Conservation (phyloP, 2,329 filamentous ascomycete genomes). For the Aspergillus quadricinctus region DNA sequence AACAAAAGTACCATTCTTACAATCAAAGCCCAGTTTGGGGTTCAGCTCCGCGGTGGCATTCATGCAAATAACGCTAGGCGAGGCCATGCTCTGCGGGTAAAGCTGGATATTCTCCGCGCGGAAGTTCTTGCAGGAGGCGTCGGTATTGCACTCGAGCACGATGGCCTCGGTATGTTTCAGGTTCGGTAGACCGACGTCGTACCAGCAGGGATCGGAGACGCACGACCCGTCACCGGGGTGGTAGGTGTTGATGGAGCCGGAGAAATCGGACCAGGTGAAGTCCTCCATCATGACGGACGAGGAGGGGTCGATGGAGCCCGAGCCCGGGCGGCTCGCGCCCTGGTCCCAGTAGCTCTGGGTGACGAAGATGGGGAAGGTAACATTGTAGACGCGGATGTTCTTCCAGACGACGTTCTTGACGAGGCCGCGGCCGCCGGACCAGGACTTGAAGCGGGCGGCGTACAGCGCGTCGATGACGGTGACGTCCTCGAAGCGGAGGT, state of each 20-base stretch:
- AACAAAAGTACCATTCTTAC: conserved; percentile 31
- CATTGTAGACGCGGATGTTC: conserved; percentile 42
- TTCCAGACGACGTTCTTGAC: conserved; percentile 43
- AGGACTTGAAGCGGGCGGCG: conserved; percentile 43
- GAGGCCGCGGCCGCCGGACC: conserved; percentile 40
- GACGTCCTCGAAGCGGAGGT: conserved; percentile 42
- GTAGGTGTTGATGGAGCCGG: conserved; percentile 40
- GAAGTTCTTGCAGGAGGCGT: conserved; percentile 37
- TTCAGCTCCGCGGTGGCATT: conserved; percentile 32
- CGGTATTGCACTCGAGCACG: conserved; percentile 41
- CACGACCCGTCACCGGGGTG: conserved; percentile 44
- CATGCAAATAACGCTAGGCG: conserved; percentile 32
- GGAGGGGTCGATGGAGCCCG: conserved; percentile 30
- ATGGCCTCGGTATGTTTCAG: conserved; percentile 40
- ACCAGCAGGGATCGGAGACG: conserved; percentile 43
- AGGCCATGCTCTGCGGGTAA: conserved; percentile 26
- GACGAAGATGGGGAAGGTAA: conserved; percentile 46
- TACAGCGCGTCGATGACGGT: conserved; percentile 41
- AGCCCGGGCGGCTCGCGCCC: too few species aligned
- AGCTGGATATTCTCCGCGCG: conserved; percentile 29
- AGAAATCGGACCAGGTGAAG: conserved; percentile 41
- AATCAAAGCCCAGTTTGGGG: conserved; percentile 32
- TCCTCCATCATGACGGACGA: conserved; percentile 41
- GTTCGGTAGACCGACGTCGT: conserved; percentile 35
- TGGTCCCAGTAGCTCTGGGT: conserved; percentile 45